Percentiles rank a stretch among this genome's conserved stretches.
These are phyloP conservation scores for Alnus rubra DNA, from an alignment of 306 rosid genomes.

Conservation along the genomic window DNA sequence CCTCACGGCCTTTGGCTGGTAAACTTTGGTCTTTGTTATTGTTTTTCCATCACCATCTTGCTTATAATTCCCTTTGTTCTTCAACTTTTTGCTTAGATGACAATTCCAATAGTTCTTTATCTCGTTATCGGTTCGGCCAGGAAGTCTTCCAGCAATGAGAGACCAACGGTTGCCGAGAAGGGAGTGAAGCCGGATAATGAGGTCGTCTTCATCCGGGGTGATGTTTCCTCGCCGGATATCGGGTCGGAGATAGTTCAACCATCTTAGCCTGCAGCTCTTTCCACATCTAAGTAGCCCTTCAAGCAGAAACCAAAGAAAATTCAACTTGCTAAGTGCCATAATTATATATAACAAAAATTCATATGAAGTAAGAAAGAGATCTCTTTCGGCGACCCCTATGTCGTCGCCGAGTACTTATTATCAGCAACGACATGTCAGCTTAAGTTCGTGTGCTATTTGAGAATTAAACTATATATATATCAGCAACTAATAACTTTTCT, in stretches of 20 bases:
- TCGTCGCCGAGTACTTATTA: no score
- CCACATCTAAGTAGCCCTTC: slow-evolving; percentile 84
- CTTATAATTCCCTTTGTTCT: slow-evolving; percentile 30
- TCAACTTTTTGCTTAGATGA: slow-evolving; percentile 56
- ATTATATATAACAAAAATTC: neutral
- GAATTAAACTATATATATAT: no score
- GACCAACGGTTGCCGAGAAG: slow-evolving; percentile 88
- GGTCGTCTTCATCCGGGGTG: slow-evolving; percentile 70
- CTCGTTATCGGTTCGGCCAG: slow-evolving; percentile 82
- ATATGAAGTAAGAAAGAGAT: neutral
- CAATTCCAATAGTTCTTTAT: slow-evolving; percentile 86
- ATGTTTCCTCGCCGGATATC: slow-evolving; percentile 88
- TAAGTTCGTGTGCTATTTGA: no score
- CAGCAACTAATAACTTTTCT: no score
- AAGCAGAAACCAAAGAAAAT: neutral
- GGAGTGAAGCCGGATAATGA: slow-evolving; percentile 71
- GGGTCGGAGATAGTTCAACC: slow-evolving; percentile 87
- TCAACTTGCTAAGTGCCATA: no score
- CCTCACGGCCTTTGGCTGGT: slow-evolving; percentile 69
- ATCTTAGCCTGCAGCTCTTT: slow-evolving; percentile 80
- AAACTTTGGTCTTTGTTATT: slow-evolving; percentile 47
- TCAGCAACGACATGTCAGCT: no score
- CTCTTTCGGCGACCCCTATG: no score
- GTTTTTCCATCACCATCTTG: neutral
- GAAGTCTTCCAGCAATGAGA: slow-evolving; percentile 77